Evolutionary conservation across 2,329 filamentous ascomycete genomes (phyloP).

Genomic region (Myotisia sp.): DNA sequence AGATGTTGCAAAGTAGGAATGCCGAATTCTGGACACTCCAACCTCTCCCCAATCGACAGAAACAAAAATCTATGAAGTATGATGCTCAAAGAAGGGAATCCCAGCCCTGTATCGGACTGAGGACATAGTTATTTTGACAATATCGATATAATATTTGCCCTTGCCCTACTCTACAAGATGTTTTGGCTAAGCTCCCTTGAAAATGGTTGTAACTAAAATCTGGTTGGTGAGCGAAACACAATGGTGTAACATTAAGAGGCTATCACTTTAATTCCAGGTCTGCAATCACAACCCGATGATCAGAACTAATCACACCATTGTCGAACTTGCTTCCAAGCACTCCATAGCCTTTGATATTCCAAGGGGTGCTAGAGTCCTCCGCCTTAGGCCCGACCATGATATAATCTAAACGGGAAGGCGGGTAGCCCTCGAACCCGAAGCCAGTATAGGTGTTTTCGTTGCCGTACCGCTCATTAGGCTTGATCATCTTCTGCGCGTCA

Average conservation of each 20-base stretch:
- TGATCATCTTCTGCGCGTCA: constrained; percentile 27
- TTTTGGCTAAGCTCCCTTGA: no score
- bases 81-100: no score
- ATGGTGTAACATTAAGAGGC: not conserved
- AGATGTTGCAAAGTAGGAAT: no score
- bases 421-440: constrained; percentile 31
- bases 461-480: constrained; percentile 32
- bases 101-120: no score
- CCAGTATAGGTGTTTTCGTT: constrained; percentile 41
- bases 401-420: constrained; percentile 37
- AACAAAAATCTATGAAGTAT: no score
- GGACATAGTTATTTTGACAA: no score
- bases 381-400: constrained; percentile 30
- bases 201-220: no score
- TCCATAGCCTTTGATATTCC: constrained; percentile 35
- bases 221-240: no score
- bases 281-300: constrained; percentile 44
- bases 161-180: no score
- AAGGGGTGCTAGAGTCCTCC: constrained; percentile 14
- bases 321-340: constrained; percentile 43
- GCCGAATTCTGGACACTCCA: no score
- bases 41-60: no score
- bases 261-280: constrained; percentile 24
- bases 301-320: constrained; percentile 40
- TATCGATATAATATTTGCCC: no score